These are phyloP conservation scores for Penicillium cataractarum DNA, from an alignment of 495 filamentous ascomycete genomes.

Conservation along the genomic window DNA sequence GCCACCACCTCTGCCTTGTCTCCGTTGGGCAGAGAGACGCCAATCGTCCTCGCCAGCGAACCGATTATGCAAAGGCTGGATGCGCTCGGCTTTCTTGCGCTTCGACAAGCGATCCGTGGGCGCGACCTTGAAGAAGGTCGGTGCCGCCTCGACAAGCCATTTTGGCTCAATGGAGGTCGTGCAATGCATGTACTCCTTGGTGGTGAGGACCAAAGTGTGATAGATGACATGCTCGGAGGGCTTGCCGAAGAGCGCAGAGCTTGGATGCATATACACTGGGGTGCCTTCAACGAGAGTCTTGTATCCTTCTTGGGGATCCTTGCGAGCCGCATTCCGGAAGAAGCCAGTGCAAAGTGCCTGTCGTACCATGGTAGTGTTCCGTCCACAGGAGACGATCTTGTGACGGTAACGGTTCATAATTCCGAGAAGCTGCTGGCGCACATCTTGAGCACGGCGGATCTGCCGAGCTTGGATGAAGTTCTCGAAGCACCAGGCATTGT, in stretches of 20 bases:
- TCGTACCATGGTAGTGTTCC: conserved; percentile 85
- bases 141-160: conserved; percentile 86
- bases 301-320: conserved; percentile 95
- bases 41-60: conserved; percentile 92
- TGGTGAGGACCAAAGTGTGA: conserved; percentile 84
- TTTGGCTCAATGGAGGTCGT: conserved; percentile 93
- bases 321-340: conserved; percentile 93
- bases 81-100: conserved; percentile 90
- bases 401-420: conserved; percentile 92
- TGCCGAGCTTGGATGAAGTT: conserved; percentile 94
- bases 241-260: conserved; percentile 90
- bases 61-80: conserved; percentile 91
- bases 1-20: conserved; percentile 85
- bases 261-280: conserved; percentile 91
- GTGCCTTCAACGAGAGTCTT: conserved; percentile 96
- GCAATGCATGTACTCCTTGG: conserved; percentile 96
- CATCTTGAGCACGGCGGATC: conserved; percentile 88
- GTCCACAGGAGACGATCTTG: conserved; percentile 76
- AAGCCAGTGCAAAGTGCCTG: conserved; percentile 91
- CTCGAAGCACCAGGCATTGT: conserved; percentile 92
- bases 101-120: conserved; percentile 86
- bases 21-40: conserved; percentile 86
- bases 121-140: conserved; percentile 98
- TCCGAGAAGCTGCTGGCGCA: conserved; percentile 85
- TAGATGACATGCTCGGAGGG: conserved; percentile 96